These are phyloP conservation scores for Aureobasidium pullulans DNA, from an alignment of 2,329 filamentous ascomycete genomes.

Conservation along the genomic window DNA sequence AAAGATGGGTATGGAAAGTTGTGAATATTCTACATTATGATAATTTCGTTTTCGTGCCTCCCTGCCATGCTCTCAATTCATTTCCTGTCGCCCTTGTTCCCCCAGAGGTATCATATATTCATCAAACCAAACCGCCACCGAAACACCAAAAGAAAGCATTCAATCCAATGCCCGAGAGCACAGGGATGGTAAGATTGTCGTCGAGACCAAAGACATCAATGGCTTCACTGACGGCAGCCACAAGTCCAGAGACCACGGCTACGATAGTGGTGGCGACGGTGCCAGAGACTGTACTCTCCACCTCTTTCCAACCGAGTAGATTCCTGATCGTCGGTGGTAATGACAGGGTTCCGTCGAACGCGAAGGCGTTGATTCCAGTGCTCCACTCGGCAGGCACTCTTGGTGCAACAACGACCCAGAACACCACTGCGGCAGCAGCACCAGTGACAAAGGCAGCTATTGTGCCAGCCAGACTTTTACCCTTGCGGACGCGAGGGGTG, in stretches of 20 bases:
- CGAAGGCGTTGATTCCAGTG: conserved; percentile 53
- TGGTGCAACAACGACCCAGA: conserved; percentile 82
- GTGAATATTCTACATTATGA: background rate
- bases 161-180: conserved; percentile 79
- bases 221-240: conserved; percentile 82
- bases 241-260: conserved; percentile 80
- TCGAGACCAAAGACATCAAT: conserved; percentile 91
- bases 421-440: conserved; percentile 71
- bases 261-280: conserved; percentile 67
- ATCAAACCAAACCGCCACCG: conserved; percentile 33
- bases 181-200: conserved; percentile 94
- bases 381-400: conserved; percentile 27
- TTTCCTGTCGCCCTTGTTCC: background rate
- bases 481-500: conserved; percentile 73
- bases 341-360: conserved; percentile 72
- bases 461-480: conserved; percentile 88
- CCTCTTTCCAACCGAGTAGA: conserved; percentile 53
- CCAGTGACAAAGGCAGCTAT: conserved; percentile 77
- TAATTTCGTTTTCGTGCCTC: background rate
- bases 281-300: conserved; percentile 59
- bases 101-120: background rate
- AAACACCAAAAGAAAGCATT: conserved; percentile 90
- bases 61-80: background rate
- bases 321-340: conserved; percentile 54
- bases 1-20: background rate